A percentile compares a stretch with the other conserved stretches of the same genome.
phyloP scores from a whole-genome alignment of 2,329 filamentous ascomycete species.

The Aschersonia sp. region DNA sequence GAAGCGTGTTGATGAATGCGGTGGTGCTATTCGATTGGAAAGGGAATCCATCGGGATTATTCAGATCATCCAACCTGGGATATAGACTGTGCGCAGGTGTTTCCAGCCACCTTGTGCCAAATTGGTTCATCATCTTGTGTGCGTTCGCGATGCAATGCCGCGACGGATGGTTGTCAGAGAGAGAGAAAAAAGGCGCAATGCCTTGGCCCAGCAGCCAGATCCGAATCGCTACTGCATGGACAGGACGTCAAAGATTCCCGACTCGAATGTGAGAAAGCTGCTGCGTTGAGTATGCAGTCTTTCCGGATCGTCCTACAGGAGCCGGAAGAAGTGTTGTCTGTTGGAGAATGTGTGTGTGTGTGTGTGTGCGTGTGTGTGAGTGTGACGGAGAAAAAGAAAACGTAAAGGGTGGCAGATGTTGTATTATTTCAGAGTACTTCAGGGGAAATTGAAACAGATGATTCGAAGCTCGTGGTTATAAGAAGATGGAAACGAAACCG shows the following conservation, averaged over 20 bases:
- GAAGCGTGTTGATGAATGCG: constrained; percentile 33
- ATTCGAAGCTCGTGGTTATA: not conserved
- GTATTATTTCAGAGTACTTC: not conserved
- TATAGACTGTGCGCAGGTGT: constrained; percentile 5
- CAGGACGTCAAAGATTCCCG: no score
- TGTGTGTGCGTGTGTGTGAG: no score
- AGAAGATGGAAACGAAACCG: not conserved
- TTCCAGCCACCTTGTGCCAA: constrained; percentile 1
- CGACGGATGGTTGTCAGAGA: not conserved
- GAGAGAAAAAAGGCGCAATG: constrained; percentile 1
- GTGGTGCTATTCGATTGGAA: constrained; percentile 27
- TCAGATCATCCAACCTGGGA: constrained; percentile 2
- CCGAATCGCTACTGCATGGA: not conserved
- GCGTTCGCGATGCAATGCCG: not conserved
- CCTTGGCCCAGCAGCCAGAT: constrained; percentile 1
- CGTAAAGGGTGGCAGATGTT: not conserved
- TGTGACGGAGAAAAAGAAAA: no score
- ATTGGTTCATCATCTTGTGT: constrained; percentile 1
- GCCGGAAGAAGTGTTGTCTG: no score
- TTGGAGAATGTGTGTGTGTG: no score
- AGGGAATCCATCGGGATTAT: constrained; percentile 11
- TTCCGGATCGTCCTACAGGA: no score
- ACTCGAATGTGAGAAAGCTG: no score
- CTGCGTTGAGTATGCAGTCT: no score
- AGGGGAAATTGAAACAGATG: not conserved